These are phyloP conservation scores for Chlamydomonas schloesseri DNA, from an alignment of 139 green algal genomes.

Conservation along the genomic window DNA sequence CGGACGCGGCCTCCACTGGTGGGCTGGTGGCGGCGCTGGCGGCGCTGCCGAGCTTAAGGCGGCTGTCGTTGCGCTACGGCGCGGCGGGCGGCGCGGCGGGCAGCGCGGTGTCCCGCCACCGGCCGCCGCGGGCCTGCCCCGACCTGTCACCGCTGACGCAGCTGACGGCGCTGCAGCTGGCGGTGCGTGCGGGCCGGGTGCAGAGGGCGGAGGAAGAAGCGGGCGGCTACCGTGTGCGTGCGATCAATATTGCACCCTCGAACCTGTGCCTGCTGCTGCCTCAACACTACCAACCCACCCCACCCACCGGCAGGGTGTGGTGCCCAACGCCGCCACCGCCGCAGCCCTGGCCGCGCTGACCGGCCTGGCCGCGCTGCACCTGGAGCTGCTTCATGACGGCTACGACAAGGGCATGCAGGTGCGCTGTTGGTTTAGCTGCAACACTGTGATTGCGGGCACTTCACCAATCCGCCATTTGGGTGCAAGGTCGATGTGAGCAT, in stretches of 20 bases:
- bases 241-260: no score
- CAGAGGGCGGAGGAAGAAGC: no score
- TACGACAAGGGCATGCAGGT: conserved; percentile 29
- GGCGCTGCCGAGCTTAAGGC: neutral
- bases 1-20: neutral
- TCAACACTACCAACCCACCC: no score
- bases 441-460: no score
- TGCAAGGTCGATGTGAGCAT: no score
- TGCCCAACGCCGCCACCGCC: neutral
- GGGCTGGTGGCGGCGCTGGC: neutral
- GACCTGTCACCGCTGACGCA: conserved; percentile 2
- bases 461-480: no score
- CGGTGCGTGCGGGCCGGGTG: conserved; percentile 1
- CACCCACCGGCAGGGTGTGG: conserved; percentile 7
- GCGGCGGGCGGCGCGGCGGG: neutral
- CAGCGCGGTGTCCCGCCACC: neutral
- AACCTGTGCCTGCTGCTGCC: no score
- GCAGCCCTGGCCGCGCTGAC: neutral
- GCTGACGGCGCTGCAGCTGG: conserved; percentile 10
- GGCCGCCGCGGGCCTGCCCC: neutral
- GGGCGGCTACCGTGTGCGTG: no score
- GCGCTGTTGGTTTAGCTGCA: neutral
- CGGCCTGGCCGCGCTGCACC: neutral
- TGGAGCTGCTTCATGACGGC: conserved; percentile 11
- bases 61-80: neutral